Conservation (phyloP, 805 yeast species). For the Saccharomyces eubayanus region DNA sequence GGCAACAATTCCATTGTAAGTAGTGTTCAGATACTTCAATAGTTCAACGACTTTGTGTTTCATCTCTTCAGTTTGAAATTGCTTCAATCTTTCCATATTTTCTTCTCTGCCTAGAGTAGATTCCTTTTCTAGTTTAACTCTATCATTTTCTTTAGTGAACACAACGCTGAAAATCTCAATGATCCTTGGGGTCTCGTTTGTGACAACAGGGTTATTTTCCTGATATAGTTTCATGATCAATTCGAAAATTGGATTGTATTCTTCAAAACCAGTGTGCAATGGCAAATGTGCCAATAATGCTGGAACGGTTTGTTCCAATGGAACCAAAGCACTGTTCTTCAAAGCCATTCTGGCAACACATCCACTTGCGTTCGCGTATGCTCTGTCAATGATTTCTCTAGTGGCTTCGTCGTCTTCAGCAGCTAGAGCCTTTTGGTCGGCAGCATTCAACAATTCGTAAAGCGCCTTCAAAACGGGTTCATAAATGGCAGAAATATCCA, state of each 20-base stretch:
- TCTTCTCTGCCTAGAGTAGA: constrained; percentile 83
- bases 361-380: constrained; percentile 91
- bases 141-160: constrained; percentile 67
- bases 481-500: constrained; percentile 55
- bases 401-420: constrained; percentile 61
- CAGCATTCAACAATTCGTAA: constrained; percentile 67
- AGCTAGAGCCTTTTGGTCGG: constrained; percentile 56
- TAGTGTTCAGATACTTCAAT: constrained; percentile 62
- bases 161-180: constrained; percentile 62
- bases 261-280: constrained; percentile 80
- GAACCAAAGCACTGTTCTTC: constrained; percentile 63
- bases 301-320: constrained; percentile 69
- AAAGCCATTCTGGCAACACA: constrained; percentile 90
- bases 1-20: constrained; percentile 56
- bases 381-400: constrained; percentile 69
- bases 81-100: constrained; percentile 66
- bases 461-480: constrained; percentile 58
- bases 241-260: constrained; percentile 82
- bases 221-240: constrained; percentile 66
- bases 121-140: constrained; percentile 58
- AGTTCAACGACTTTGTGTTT: constrained; percentile 58
- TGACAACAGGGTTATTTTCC: constrained; percentile 46
- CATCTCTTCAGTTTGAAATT: constrained; percentile 63
- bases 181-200: constrained; percentile 49
- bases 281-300: constrained; percentile 73